Conservation (phyloP, 2,329 filamentous ascomycete species). For the Fusarium redolens region DNA sequence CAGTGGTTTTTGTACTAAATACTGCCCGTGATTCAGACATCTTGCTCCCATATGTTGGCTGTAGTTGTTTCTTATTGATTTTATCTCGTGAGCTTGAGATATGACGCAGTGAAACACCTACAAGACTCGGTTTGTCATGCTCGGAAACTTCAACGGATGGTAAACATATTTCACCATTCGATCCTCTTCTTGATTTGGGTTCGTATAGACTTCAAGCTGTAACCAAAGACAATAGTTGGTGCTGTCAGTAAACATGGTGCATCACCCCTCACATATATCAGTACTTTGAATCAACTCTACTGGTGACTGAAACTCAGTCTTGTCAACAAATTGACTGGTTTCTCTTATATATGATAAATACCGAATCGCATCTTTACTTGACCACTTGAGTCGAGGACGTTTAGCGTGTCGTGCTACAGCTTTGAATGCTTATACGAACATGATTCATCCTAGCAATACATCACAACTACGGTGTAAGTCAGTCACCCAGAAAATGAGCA, state of each 20-base stretch:
- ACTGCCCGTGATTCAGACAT: not conserved
- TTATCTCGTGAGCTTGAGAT: not conserved
- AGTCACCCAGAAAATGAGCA: not conserved
- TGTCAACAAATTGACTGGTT: not conserved
- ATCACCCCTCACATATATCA: not conserved
- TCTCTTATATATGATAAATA: no score
- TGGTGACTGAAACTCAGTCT: not conserved
- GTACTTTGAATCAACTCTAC: not conserved
- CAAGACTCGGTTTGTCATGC: not conserved
- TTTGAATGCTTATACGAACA: not conserved
- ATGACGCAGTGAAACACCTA: conserved; percentile 5
- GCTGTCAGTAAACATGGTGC: not conserved
- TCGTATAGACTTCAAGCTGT: not conserved
- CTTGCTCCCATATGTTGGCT: not conserved
- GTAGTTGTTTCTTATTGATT: not conserved
- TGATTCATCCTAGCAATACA: not conserved
- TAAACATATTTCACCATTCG: not conserved
- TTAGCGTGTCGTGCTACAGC: not conserved
- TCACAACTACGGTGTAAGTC: not conserved
- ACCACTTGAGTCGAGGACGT: not conserved
- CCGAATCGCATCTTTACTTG: not conserved
- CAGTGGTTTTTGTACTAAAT: not conserved
- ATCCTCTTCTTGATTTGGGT: not conserved
- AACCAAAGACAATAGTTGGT: not conserved
- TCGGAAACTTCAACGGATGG: not conserved